Evolutionary conservation across 352 stramenopile genomes (phyloP).

Genomic region (Blastocystis sp.): DNA sequence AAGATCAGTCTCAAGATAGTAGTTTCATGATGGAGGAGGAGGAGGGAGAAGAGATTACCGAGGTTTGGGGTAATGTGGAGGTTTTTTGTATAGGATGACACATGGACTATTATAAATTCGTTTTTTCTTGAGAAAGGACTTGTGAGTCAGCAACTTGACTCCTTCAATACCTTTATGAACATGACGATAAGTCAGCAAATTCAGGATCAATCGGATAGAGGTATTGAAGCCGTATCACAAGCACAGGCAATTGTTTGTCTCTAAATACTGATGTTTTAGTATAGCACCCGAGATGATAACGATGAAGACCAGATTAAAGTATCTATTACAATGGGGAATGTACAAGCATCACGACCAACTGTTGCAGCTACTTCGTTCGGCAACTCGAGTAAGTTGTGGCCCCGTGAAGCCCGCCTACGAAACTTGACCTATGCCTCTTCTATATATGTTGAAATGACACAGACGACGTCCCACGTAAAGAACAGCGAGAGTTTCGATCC

Average conservation of each 20-base stretch:
- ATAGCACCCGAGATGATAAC: slow-evolving; percentile 66
- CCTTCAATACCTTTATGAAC: slow-evolving; percentile 99
- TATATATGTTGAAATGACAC: slow-evolving; percentile 94
- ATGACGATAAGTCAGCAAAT: slow-evolving; percentile 81
- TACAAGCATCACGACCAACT: slow-evolving; percentile 68
- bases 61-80: not conserved
- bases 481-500: not conserved
- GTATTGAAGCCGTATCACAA: slow-evolving; percentile 47
- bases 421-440: slow-evolving; percentile 97
- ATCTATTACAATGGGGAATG: slow-evolving; percentile 72
- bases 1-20: not conserved
- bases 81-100: slow-evolving; percentile 81
- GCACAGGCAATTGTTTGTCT: not conserved
- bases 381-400: slow-evolving; percentile 94
- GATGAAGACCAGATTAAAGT: slow-evolving; percentile 78
- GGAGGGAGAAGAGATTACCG: slow-evolving; percentile 40
- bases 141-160: slow-evolving; percentile 98
- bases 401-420: slow-evolving; percentile 91
- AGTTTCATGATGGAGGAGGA: slow-evolving; percentile 42
- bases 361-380: slow-evolving; percentile 91
- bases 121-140: slow-evolving; percentile 99
- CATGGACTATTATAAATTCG: slow-evolving; percentile 93
- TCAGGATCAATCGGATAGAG: slow-evolving; percentile 26
- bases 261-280: not conserved
- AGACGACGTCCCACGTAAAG: slow-evolving; percentile 76